These are phyloP conservation scores for Cercospora brassicicola DNA, from an alignment of 2,329 filamentous ascomycete genomes.

Conservation along the genomic window DNA sequence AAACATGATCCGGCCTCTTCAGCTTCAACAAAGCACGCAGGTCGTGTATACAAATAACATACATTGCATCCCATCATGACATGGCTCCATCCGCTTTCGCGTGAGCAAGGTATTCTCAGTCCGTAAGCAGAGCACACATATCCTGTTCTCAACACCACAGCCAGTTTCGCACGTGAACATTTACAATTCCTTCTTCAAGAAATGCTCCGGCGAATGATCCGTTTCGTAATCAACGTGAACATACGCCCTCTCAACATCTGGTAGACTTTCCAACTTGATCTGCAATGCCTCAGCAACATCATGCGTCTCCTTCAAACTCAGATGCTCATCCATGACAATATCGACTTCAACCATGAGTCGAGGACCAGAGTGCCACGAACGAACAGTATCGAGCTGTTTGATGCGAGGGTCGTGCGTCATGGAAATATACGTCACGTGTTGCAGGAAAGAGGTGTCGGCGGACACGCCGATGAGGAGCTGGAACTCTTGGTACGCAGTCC, in stretches of 20 bases:
- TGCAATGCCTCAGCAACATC: conserved; percentile 93
- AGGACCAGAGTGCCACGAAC: conserved; percentile 86
- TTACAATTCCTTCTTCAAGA: conserved; percentile 64
- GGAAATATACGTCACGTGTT: conserved; percentile 91
- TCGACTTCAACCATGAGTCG: conserved; percentile 93
- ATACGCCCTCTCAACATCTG: conserved; percentile 89
- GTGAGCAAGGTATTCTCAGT: not conserved
- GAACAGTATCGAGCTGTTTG: conserved; percentile 86
- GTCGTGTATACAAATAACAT: not conserved
- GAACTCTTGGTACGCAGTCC: conserved; percentile 86
- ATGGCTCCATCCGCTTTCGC: not conserved
- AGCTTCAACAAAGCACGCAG: not conserved
- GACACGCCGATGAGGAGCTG: conserved; percentile 86
- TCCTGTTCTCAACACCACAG: too few species aligned
- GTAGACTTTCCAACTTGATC: conserved; percentile 87
- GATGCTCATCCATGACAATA: conserved; percentile 81
- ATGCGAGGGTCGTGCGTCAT: conserved; percentile 86
- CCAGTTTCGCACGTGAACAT: not conserved
- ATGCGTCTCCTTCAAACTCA: conserved; percentile 75
- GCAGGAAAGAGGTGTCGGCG: conserved; percentile 79
- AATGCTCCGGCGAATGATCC: conserved; percentile 87
- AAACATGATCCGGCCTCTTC: not conserved
- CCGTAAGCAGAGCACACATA: not conserved
- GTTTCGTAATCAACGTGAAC: conserved; percentile 98
- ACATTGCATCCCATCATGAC: not conserved